Evolutionary conservation across 345 rosid species (phyloP).

Genomic region (Brassica nigra): DNA sequence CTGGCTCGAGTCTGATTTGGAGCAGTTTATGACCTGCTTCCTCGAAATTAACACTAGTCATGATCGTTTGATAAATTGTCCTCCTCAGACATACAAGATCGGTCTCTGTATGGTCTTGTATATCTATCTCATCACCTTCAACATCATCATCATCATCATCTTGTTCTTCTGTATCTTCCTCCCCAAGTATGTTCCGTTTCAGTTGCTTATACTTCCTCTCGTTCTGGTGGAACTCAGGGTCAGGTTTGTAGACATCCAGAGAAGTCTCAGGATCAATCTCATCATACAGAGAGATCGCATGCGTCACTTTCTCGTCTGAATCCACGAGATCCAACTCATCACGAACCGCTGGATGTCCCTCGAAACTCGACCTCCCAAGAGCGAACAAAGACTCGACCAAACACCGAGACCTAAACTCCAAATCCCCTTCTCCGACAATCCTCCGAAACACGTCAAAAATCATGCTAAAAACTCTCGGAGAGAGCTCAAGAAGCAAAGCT

Average conservation of each 20-base stretch:
- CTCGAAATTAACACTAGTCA: conserved; percentile 87
- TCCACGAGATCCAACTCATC: conserved; percentile 61
- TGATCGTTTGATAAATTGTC: conserved; percentile 73
- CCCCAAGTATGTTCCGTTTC: conserved; percentile 65
- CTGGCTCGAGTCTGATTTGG: conserved; percentile 76
- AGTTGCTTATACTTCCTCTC: conserved; percentile 51
- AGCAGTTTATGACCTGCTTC: conserved; percentile 85
- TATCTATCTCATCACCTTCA: conserved; percentile 50
- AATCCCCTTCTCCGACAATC: conserved; percentile 71
- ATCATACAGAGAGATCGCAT: conserved; percentile 64
- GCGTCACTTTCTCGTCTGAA: conserved; percentile 62
- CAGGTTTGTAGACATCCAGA: conserved; percentile 58
- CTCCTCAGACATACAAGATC: conserved; percentile 80
- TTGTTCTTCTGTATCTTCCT: conserved; percentile 21
- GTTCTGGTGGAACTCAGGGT: conserved; percentile 66
- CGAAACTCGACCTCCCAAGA: conserved; percentile 51
- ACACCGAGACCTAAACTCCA: conserved; percentile 66
- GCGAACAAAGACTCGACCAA: conserved; percentile 66
- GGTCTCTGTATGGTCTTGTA: conserved; percentile 75
- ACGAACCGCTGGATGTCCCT: conserved; percentile 65
- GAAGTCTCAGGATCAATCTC: conserved; percentile 55
- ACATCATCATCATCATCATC: conserved; percentile 27
- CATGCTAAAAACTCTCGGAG: conserved; percentile 10
- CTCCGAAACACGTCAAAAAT: not conserved
- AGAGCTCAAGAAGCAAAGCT: not conserved